Conservation (phyloP, 2,329 filamentous ascomycete genomes). For the Dactylonectria macrodidyma region DNA sequence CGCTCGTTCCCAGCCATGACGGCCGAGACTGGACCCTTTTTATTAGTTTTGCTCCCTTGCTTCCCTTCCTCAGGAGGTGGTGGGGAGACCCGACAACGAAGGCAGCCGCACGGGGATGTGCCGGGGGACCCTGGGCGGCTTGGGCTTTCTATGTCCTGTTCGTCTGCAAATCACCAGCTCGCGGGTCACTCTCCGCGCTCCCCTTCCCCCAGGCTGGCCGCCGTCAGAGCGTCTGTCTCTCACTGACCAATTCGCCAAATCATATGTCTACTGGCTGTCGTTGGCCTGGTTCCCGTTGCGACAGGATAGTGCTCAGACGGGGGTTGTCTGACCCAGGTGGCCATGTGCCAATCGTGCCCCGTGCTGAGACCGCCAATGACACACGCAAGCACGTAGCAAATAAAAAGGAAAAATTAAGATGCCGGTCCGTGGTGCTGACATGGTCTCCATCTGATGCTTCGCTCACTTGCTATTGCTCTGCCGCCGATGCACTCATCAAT, state of each 20-base stretch:
- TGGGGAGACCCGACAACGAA: neutral
- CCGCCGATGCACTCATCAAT: neutral
- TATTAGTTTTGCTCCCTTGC: no score
- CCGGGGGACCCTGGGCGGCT: neutral
- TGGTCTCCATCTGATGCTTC: neutral
- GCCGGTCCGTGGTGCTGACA: neutral
- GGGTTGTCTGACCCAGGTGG: conserved; percentile 5
- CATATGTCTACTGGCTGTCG: no score
- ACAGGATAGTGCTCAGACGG: neutral
- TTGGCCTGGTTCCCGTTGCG: neutral
- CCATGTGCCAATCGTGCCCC: neutral
- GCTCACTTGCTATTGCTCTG: neutral
- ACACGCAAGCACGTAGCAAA: no score
- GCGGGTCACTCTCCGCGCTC: conserved; percentile 7
- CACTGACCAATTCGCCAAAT: no score
- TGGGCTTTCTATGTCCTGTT: neutral
- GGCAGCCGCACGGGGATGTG: neutral
- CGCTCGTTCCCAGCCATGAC: neutral
- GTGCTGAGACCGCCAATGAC: neutral
- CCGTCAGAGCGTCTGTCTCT: neutral
- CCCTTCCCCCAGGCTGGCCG: neutral
- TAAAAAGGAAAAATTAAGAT: neutral
- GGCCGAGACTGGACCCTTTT: neutral
- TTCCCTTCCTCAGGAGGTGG: neutral
- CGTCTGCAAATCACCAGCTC: neutral